These are phyloP conservation scores for Colletotrichum shisoi DNA, from an alignment of 2,329 filamentous ascomycete species.

Conservation along the genomic window DNA sequence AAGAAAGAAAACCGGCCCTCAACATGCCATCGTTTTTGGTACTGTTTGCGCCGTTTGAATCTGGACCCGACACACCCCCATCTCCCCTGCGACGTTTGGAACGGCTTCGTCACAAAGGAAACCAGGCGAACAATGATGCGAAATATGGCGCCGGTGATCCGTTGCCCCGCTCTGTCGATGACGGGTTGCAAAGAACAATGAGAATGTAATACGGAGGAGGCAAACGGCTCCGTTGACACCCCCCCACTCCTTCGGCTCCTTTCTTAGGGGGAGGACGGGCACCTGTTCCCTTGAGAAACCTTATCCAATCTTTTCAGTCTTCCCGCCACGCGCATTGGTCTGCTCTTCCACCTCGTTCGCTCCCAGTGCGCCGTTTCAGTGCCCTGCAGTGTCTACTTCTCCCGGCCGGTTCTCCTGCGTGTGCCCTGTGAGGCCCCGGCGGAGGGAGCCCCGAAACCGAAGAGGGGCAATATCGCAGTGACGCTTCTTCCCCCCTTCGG, in stretches of 20 bases:
- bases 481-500: neutral
- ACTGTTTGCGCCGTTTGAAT: neutral
- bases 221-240: neutral
- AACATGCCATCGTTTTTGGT: neutral
- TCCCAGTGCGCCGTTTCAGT: slow-evolving; percentile 23
- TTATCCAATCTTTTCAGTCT: neutral
- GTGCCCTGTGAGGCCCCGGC: too few species aligned
- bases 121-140: neutral
- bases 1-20: neutral
- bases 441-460: neutral
- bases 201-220: neutral
- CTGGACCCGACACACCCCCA: neutral
- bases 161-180: neutral
- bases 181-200: neutral
- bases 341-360: slow-evolving; percentile 11
- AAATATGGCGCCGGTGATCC: neutral
- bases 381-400: slow-evolving; percentile 3
- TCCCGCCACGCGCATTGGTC: slow-evolving; percentile 8
- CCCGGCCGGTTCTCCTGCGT: neutral
- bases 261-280: too few species aligned
- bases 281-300: neutral
- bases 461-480: neutral
- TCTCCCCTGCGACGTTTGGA: neutral
- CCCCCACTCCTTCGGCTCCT: neutral
- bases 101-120: neutral